Conservation (phyloP, 345 rosid genomes). For the Linum usitatissimum region DNA sequence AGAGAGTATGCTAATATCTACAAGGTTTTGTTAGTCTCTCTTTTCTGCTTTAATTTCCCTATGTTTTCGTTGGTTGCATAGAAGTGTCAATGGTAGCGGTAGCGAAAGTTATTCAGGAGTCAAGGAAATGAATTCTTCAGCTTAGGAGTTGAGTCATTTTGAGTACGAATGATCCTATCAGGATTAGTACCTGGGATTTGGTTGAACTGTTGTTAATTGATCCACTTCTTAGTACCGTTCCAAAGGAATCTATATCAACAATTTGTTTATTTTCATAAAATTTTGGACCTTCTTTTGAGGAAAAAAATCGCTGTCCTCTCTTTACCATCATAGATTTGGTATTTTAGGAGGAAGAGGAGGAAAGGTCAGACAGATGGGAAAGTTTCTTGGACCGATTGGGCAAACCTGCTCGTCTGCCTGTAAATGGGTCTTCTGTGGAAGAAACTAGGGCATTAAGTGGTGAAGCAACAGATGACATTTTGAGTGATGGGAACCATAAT, state of each 20-base stretch:
- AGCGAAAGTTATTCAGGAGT: neutral
- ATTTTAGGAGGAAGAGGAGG: constrained; percentile 97
- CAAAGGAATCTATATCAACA: neutral
- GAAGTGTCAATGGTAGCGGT: neutral
- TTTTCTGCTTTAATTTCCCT: neutral
- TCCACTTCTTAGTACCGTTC: neutral
- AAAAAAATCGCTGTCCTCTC: neutral
- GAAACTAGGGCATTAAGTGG: constrained; percentile 23
- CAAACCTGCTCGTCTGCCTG: constrained; percentile 38
- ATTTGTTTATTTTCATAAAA: neutral
- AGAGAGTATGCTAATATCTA: constrained; percentile 89
- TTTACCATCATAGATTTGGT: constrained; percentile 1
- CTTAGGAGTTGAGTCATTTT: neutral
- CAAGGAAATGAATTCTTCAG: neutral
- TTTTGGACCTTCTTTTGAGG: neutral
- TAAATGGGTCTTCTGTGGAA: constrained; percentile 30
- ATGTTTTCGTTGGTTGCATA: neutral
- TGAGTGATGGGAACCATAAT: constrained; percentile 22
- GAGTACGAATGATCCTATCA: neutral
- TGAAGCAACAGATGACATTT: constrained; percentile 26
- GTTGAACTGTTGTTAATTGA: neutral
- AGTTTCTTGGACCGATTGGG: constrained; percentile 67
- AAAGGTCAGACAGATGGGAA: constrained; percentile 93
- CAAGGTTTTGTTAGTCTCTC: constrained; percentile 43
- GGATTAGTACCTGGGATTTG: neutral